Conservation (phyloP, 106 monocot genomes). For the Platanthera zijinensis region DNA sequence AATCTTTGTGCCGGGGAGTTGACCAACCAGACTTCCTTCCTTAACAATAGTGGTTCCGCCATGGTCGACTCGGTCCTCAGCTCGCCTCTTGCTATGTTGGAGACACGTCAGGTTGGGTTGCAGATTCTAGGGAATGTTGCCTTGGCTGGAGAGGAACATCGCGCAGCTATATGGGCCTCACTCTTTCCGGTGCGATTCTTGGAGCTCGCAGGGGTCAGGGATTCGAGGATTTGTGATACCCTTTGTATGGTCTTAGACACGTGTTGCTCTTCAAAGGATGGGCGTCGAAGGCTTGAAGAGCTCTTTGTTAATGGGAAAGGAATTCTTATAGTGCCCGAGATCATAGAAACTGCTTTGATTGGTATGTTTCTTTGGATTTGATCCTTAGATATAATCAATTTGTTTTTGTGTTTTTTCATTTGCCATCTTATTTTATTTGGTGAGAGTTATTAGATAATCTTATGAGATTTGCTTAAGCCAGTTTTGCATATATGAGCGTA, state of each 20-base stretch:
- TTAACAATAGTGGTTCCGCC: conserved; percentile 28
- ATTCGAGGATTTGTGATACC: conserved; percentile 27
- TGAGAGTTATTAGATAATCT: too few relatives aligned
- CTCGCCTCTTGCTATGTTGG: conserved; percentile 4
- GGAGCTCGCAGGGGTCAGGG: conserved; percentile 28
- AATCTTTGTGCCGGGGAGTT: conserved; percentile 71
- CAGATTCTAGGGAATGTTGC: conserved; percentile 69
- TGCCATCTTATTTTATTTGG: too few relatives aligned
- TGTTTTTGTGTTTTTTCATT: background rate
- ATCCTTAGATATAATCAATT: background rate
- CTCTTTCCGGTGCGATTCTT: conserved; percentile 38
- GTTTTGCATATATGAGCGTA: background rate
- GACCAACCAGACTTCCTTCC: conserved; percentile 42
- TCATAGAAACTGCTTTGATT: conserved; percentile 32
- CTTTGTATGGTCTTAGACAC: conserved; percentile 66
- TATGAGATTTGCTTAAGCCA: background rate
- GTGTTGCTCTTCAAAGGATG: conserved; percentile 39
- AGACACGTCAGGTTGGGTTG: conserved; percentile 35
- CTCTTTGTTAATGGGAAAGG: conserved; percentile 29
- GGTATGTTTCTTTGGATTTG: conserved; percentile 14
- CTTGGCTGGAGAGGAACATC: conserved; percentile 48
- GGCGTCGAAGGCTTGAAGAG: conserved; percentile 34
- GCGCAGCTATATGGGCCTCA: conserved; percentile 35
- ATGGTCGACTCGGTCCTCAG: conserved; percentile 22
- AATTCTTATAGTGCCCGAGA: conserved; percentile 31